Conservation (phyloP, 257 asterid genomes). For the Nicotiana noctiflora region DNA sequence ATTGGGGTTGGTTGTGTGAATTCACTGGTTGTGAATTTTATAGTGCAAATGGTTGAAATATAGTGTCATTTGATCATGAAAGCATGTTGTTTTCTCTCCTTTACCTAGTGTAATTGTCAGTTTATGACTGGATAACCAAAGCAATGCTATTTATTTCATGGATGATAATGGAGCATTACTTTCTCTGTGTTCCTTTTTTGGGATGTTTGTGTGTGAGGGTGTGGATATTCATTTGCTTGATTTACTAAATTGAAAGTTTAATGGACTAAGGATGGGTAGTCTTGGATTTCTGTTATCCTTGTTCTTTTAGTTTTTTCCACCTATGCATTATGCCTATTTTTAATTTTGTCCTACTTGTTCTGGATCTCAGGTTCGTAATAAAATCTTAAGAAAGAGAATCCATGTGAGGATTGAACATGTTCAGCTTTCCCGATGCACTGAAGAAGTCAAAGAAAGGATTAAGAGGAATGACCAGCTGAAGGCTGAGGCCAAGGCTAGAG, state of each 20-base stretch:
- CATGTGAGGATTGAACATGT: conserved; percentile 76
- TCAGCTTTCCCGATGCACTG: conserved; percentile 62
- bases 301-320: not conserved
- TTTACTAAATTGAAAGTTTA: not conserved
- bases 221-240: too few species aligned
- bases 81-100: too few species aligned
- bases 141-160: too few species aligned
- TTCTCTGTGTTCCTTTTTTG: too few species aligned
- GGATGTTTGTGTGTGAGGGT: too few species aligned
- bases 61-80: too few species aligned
- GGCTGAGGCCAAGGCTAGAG: conserved; percentile 65
- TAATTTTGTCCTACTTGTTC: not conserved
- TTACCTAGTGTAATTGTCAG: too few species aligned
- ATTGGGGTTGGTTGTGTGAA: too few species aligned
- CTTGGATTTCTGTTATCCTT: not conserved
- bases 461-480: conserved; percentile 56
- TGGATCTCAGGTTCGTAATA: not conserved
- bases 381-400: conserved; percentile 45
- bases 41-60: too few species aligned
- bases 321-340: not conserved
- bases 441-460: conserved; percentile 45
- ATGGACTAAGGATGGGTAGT: not conserved
- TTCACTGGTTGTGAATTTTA: too few species aligned
- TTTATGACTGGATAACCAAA: too few species aligned
- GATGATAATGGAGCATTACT: too few species aligned